Evolutionary conservation across 2,329 filamentous ascomycete genomes (phyloP), one percentile per base, ranked within the genome.

Genomic region (Trichophyton benhamiae): DNA sequence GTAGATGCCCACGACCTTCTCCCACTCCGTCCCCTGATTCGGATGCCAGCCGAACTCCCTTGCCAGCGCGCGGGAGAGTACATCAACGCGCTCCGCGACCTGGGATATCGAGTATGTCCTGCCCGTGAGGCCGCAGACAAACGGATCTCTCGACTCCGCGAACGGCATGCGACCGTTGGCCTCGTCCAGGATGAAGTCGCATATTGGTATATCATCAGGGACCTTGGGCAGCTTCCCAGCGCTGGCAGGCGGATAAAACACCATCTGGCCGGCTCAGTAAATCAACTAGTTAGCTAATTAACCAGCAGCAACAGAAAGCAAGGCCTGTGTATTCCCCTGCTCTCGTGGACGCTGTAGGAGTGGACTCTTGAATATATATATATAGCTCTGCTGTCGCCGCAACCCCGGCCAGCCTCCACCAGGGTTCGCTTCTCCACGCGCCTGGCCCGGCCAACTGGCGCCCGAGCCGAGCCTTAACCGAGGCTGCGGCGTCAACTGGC

Each of bases 161-260:
- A 88, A 74, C 8, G 88, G 80, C 59, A 77, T 74, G 55, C 89
- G 83, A 41, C 88, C 88, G 68, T 89, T 82, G 53, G 80, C 75
- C 67, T 92, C 88, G 67, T 85, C 82, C 63, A 85, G 82, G 77
- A 95, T 85, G 73, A 95, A 95, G 59, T 92, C 84, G 65, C 81
- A 81, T 62, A 95, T 80, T 3, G 89, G 80, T 66, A 95, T 80
- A 33, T 83, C 83, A 72, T 94, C 89, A 15, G 89, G 89, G 8
- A 86, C 79, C 38, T 86, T 81, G 74, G 71, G 71, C 57, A 79
- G 66, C 46, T 73, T 64, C 38, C 73, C 74, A 11, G 74, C 71
- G 67, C 71, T 74, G 57, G 69, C 64, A 17, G 76, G 71, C 48
- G 78, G 70, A 57, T 70, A 68, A 68, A 80, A 80, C 5, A 79